A percentile compares a stretch with the other conserved stretches of the same genome.
Conservation (phyloP, 345 rosid species). For the Toxicodendron radicans region DNA sequence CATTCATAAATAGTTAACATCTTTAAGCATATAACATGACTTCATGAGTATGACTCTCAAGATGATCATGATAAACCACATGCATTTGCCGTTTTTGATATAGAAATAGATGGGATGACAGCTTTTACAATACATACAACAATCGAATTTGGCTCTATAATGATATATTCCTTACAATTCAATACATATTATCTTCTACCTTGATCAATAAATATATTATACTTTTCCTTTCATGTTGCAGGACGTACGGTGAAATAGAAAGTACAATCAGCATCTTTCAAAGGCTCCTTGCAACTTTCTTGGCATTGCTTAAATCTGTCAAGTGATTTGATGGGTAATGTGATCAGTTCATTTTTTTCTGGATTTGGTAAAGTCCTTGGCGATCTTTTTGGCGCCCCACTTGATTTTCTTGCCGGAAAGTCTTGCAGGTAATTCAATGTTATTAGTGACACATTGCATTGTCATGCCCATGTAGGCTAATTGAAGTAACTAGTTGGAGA, state of each 20-base stretch:
- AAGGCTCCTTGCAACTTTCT: too few species aligned
- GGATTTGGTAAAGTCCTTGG: slow-evolving; percentile 35
- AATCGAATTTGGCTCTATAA: too few species aligned
- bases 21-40: too few species aligned
- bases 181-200: not conserved
- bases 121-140: too few species aligned
- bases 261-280: not conserved
- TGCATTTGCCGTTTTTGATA: too few species aligned
- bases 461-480: not conserved
- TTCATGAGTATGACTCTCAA: too few species aligned
- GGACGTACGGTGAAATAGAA: not conserved
- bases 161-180: too few species aligned
- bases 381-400: slow-evolving; percentile 48
- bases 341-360: slow-evolving; percentile 41
- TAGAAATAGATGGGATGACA: too few species aligned
- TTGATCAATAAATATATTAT: not conserved
- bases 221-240: not conserved
- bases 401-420: slow-evolving; percentile 53
- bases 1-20: not conserved
- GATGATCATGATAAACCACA: too few species aligned
- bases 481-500: too few species aligned
- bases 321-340: slow-evolving; percentile 32
- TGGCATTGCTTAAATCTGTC: not conserved
- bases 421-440: slow-evolving; percentile 47
- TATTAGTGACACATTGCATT: not conserved